Base-by-base conservation (phyloP, 2,329 filamentous ascomycete genomes). In the Colletotrichum neosansevieriae region DNA sequence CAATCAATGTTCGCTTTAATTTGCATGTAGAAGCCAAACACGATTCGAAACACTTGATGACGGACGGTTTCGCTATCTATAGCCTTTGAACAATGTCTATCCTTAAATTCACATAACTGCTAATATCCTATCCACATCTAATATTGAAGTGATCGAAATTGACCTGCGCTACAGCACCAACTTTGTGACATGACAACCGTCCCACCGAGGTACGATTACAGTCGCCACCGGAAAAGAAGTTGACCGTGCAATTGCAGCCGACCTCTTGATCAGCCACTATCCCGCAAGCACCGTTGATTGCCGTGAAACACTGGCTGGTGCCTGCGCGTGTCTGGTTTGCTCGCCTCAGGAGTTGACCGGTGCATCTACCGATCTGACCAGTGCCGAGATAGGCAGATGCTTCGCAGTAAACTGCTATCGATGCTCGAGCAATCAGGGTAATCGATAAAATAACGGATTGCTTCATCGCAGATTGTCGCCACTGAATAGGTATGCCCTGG, bases 111-210 rank as follows among this genome's bases (percentile, higher is more conserved):
- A 29, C 29, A 29, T 2, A 9, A 29, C 6, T 29, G 1, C 29
- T 9, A 4, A 4, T 2, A 6, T 29, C 11, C 42, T 19, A 45
- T n/a, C 42, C 42, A 45, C 49, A 51, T 3, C 49, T 40, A 12
- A 69, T 66, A n/a, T 69, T 50, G 15, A 66, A 69, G 36, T 69
- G 66, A 5, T 69, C 61, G 36, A 66, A 69, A 40, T 69, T 56
- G n/a, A 69, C 56, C 54, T 66, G 61, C 13, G 21, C 36, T n/a
- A 56, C 51, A 2, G 54, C 56, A 6, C 66, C 61, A 1, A 60
- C 57, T 6, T 45, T 36, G 12, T 50, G 58, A 13, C 66, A 69
- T 11, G 42, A 42, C 32, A 69, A 29, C 12, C 32, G 40, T 17
- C 61, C 66, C 6, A 60, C 56, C 34, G 56, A 49, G 13, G 66